These are phyloP conservation scores for Candida smagusa DNA, from an alignment of 1,139 yeast species.

Conservation along the genomic window DNA sequence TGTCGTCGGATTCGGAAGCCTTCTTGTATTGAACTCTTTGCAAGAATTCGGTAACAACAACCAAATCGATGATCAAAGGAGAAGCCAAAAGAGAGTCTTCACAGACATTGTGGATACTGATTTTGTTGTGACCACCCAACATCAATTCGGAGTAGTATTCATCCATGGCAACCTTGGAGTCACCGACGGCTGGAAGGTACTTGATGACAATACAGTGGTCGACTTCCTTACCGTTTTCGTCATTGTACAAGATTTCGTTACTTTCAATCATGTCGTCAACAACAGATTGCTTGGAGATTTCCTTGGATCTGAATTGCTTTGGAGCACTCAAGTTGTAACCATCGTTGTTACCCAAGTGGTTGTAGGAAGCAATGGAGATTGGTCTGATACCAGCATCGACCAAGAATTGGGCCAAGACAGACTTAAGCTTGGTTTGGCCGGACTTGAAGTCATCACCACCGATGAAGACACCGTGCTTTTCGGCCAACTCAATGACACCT, in stretches of 20 bases:
- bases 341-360: slow-evolving; percentile 95
- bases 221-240: slow-evolving; percentile 71
- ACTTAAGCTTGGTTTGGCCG: slow-evolving; percentile 94
- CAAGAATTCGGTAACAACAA: slow-evolving; percentile 85
- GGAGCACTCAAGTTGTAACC: slow-evolving; percentile 92
- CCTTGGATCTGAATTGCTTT: slow-evolving; percentile 91
- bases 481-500: slow-evolving; percentile 89
- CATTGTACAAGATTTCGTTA: slow-evolving; percentile 80
- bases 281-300: slow-evolving; percentile 88
- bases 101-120: slow-evolving; percentile 91
- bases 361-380: slow-evolving; percentile 88
- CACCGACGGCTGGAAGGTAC: slow-evolving; percentile 92
- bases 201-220: slow-evolving; percentile 96
- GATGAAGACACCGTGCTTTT: slow-evolving; percentile 68
- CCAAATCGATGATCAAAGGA: slow-evolving; percentile 88
- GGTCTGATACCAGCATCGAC: slow-evolving; percentile 98
- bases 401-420: slow-evolving; percentile 90
- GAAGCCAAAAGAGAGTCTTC: slow-evolving; percentile 95
- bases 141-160: slow-evolving; percentile 94
- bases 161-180: slow-evolving; percentile 97
- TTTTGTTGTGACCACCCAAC: slow-evolving; percentile 96
- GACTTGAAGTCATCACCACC: slow-evolving; percentile 98
- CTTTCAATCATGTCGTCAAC: slow-evolving; percentile 94
- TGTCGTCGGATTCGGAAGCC: slow-evolving; percentile 32
- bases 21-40: slow-evolving; percentile 80